phyloP scores from a whole-genome alignment of 768 basidiomycete species.

The Strobilomyces echinocephalus region DNA sequence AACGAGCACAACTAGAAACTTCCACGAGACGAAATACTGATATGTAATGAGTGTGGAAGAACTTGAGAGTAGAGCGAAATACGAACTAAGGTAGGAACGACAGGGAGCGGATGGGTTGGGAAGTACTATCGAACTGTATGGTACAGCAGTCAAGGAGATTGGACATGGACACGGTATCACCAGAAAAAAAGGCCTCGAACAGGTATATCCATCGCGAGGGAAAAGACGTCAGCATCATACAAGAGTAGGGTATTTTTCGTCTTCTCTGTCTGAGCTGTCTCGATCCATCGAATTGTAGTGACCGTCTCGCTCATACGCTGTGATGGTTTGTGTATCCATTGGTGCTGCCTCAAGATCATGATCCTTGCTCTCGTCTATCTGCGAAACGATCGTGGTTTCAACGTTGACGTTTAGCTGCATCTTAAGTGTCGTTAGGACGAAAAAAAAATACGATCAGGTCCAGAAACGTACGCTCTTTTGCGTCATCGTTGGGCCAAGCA shows the following conservation, averaged over 20 bases:
- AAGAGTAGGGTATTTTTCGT: conserved; percentile 13
- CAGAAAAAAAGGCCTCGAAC: background rate
- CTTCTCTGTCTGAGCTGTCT: conserved; percentile 19
- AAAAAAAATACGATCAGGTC: background rate
- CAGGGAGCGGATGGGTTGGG: background rate
- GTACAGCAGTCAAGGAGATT: conserved; percentile 4
- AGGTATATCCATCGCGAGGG: conserved; percentile 8
- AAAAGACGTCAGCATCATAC: conserved; percentile 8
- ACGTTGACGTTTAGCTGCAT: conserved; percentile 31
- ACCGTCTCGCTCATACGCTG: conserved; percentile 16
- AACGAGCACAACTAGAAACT: background rate
- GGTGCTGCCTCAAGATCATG: conserved; percentile 21
- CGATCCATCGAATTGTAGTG: conserved; percentile 14
- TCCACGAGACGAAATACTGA: background rate
- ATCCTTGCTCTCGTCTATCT: conserved; percentile 26
- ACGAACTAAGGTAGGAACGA: background rate
- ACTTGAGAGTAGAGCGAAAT: background rate
- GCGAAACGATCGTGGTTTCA: conserved; percentile 30
- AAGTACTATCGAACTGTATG: conserved; percentile 5
- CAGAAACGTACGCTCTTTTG: conserved; percentile 21
- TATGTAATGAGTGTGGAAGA: background rate
- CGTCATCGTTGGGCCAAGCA: conserved; percentile 16
- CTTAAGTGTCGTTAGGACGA: background rate
- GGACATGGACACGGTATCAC: background rate
- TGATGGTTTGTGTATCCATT: conserved; percentile 4